Base-by-base conservation (phyloP, 768 basidiomycete species). In the Boletus pseudo-olivaceus region DNA sequence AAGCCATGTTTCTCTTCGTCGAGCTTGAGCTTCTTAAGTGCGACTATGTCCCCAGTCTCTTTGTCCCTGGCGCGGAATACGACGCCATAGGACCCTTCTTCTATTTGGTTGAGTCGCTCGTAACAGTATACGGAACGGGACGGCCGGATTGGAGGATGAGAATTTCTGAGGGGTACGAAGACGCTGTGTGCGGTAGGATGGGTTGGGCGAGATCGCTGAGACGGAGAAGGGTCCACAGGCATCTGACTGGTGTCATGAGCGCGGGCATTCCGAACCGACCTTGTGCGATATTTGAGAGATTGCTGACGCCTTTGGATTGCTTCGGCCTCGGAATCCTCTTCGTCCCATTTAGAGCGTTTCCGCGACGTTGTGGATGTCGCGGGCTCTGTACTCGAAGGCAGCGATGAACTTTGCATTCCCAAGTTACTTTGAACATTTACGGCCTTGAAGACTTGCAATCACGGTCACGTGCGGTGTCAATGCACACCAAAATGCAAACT, bases 1-100 rank as follows among this genome's bases (percentile, higher is more conserved):
- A 98, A 99, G 0, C 97, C 97, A 60, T 97, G 88, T 72, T 97
- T 98, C 76, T 98, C 97, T 70, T 98, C 93, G 58, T 98, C 96
- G 53, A 99, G 83, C 73, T 99, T 99, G 53, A 99, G 79, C 71
- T 95, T 98, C 76, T 99, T 99, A 64, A 99, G 71, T 14, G 97
- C 97, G 27, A 98, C 97, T 23, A 98, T 91, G 59, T 94, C 94
- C 6, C 93, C 93, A 0, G 94, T 93, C 66, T 92, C 82, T 69
- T 92, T 96, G 74, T 98, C 96, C 62, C 84, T 79, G 20, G 97
- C 97, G n/a, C 97, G 85, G 59, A 93, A 98, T 15, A 99, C 97
- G 37, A 98, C 85, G 17, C 97, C 97, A 62, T 99, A 99, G 0
- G 92, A 93, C 5, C 97, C 97, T 73, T 99, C 97, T 72, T 98